Conservation (phyloP, 306 rosid species). For the Cucurbita argyrosperma region DNA sequence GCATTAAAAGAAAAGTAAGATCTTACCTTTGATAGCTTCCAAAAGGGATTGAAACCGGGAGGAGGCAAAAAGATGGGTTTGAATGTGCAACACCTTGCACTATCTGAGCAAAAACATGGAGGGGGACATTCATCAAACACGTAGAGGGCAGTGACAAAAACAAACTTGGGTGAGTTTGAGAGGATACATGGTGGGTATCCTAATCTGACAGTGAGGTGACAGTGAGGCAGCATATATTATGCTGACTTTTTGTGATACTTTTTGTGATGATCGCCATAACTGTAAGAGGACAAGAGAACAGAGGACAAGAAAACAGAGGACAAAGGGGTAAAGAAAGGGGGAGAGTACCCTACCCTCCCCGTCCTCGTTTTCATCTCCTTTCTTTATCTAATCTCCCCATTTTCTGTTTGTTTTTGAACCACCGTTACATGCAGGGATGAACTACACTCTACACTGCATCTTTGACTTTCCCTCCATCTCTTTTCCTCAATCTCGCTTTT, state of each 20-base stretch:
- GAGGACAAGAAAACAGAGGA: neutral
- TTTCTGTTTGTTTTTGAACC: no score
- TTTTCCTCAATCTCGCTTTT: no score
- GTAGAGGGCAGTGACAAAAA: neutral
- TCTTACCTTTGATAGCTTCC: neutral
- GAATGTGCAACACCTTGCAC: neutral
- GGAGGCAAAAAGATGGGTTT: neutral
- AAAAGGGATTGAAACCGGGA: neutral
- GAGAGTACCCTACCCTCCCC: no score
- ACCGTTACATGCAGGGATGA: no score
- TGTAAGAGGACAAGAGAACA: neutral
- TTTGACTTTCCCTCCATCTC: no score
- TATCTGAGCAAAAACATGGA: neutral
- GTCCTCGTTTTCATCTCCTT: no score
- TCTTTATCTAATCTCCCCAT: no score
- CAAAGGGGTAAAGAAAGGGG: no score
- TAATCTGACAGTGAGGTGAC: neutral
- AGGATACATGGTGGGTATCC: neutral
- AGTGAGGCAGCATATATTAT: neutral
- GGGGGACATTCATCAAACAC: constrained; percentile 4
- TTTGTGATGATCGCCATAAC: neutral
- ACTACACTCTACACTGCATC: no score
- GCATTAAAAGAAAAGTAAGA: neutral
- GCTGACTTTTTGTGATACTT: neutral
- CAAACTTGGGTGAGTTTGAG: neutral